Evolutionary conservation across 805 yeast species (phyloP), one percentile per base, ranked within the genome.

Genomic region (Lipomyces spencermartinsiae): DNA sequence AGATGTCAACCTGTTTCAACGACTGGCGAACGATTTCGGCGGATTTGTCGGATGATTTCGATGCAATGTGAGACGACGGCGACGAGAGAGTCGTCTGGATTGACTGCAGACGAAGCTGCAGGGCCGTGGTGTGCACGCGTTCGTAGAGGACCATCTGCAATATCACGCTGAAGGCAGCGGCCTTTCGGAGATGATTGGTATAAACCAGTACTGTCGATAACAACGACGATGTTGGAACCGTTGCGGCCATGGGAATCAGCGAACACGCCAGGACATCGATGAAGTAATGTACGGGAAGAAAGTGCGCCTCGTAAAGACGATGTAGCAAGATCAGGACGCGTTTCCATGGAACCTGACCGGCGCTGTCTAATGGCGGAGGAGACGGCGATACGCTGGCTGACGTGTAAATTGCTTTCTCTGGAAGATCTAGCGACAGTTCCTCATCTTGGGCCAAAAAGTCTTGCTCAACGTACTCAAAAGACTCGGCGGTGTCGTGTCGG

Each of bases 281-380:
- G 29, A 68, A 62, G 54, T 68, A 71, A 49, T 71, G 74, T 4
- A 71, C 72, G 0, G 74, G 74, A 8, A 71, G 64, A 37, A 68
- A 67, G 58, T 71, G 74, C 12, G 74, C 74, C 57, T 71, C 74
- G 67, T 69, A 71, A 3, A 71, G 57, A 12, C 74, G 55, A 37
- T 71, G 72, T 22, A 62, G 46, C 16, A 71, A 49, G 22, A 67
- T 66, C 1, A 64, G 16, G 29, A 62, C 58, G 2, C 71, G 66
- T 57, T 59, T 56, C 29, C 65, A n/a, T 22, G 66, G 69, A 3
- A 59, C n/a, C 14, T 31, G 7, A 2, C 56, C 9, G 3, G 56
- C 12, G 16, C 6, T 53, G 29, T 8, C 9, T 31, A 4, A 10
- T 7, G 56, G 34, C 6, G 34, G 29, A 14, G 56, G 34, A 4